phyloP scores from a whole-genome alignment of 2,329 filamentous ascomycete genomes.

The Talaromyces sp. region DNA sequence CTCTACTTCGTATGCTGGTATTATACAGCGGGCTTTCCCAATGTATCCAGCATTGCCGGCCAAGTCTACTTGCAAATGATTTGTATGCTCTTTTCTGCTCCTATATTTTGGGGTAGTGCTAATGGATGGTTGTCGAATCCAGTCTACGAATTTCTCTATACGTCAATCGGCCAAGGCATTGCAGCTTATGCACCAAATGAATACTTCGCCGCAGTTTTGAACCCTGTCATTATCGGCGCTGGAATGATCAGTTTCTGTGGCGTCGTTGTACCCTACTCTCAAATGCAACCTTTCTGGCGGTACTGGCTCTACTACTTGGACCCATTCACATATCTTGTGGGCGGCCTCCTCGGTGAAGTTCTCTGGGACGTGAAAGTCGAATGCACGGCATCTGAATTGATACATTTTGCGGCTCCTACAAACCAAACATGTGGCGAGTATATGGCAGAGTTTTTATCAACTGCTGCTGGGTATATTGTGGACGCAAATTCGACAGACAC shows the following conservation, averaged over 20 bases:
- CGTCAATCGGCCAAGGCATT: constrained; percentile 45
- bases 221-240: constrained; percentile 53
- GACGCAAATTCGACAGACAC: constrained; percentile 27
- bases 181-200: constrained; percentile 61
- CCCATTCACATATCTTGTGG: constrained; percentile 44
- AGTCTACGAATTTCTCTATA: constrained; percentile 46
- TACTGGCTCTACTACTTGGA: constrained; percentile 47
- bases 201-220: constrained; percentile 57
- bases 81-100: constrained; percentile 23
- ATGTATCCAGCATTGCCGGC: constrained; percentile 31
- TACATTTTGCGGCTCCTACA: constrained; percentile 27
- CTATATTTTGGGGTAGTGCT: neutral
- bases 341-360: constrained; percentile 36
- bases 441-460: constrained; percentile 31
- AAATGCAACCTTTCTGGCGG: constrained; percentile 41
- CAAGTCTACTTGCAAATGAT: constrained; percentile 42
- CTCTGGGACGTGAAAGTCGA: constrained; percentile 40
- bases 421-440: constrained; percentile 23
- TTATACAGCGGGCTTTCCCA: constrained; percentile 47
- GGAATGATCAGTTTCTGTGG: constrained; percentile 41
- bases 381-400: constrained; percentile 33
- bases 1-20: constrained; percentile 44
- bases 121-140: neutral
- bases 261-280: constrained; percentile 37
- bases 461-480: constrained; percentile 30